Base-by-base conservation (phyloP, 2,329 filamentous ascomycete genomes). In the Neophaeococcomyces aloes region DNA sequence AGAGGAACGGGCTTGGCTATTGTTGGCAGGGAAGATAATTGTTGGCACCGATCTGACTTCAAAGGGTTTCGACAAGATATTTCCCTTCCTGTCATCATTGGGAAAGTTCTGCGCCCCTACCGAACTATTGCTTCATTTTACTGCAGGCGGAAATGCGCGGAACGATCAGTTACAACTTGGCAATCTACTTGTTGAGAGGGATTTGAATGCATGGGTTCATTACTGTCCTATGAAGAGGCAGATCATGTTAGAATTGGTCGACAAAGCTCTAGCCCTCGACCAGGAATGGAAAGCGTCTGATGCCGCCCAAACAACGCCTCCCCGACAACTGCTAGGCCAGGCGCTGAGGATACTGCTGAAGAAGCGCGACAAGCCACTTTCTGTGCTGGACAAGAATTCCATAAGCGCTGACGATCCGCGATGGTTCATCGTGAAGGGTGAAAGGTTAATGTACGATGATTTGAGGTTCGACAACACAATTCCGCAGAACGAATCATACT, bases 141-240 rank as follows among this genome's bases (percentile, higher is more conserved):
- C 18, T 8, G n/a, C 3, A 7, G 17, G 29, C 17, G 23, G 23
- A 11, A 25, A 8, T 7, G 14, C 14, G 13, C 35, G 40, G 21
- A 30, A 43, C 29, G 31, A 43, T 19, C 40, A 43, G 29, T 4
- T 29, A 3, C 40, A 36, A 29, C 33, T 43, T 6, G 15, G 19
- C 19, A 30, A 43, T 14, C 23, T 37, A 7, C 31, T 43, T 10
- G 7, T 43, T n/a, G 40, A 43, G 23, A 11, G 21, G 10, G 40
- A 43, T 29, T 21, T 43, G 13, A 33, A 35, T 36, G 40, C 40
- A 27, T 43, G 40, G 40, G 29, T 23, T 11, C 29, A 29, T 19
- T 29, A 27, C 30, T 7, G 19, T n/a, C 31, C 25, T 4, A 25
- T 43, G 8, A 18, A 7, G 11, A 3, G 10, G 11, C n/a, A 6